Base-by-base conservation (phyloP, 805 yeast genomes). In the Wickerhamomyces tratensis region DNA sequence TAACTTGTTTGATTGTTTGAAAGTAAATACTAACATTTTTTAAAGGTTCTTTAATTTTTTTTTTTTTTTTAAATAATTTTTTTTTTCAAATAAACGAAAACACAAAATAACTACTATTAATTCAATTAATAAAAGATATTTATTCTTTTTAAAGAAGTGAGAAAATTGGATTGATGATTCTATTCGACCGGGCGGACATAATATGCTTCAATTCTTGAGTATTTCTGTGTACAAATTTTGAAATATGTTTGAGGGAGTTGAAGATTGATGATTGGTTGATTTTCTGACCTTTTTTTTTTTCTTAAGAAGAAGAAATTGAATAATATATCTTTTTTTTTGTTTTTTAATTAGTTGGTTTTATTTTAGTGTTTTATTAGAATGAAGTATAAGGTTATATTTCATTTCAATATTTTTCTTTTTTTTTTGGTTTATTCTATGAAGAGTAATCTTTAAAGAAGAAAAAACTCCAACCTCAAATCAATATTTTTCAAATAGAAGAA, bases 121-220 rank as follows among this genome's bases (percentile, higher is more conserved):
- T 20, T n/a, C n/a, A n/a, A 12, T 9, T 39, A 40, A 26, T 51
- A 51, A 60, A 56, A 49, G 62, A 55, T 20, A 20, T 3, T 20
- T 20, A 20, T 20, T 20, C 20, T 20, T 20, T 20, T 20, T 20
- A 20, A 52, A 50, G 40, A 46, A 56, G 51, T 43, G 59, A 54
- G 59, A 61, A 59, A 12, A 20, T 43, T 37, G 43, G 35, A 30
- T 43, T 53, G 58, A 54, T 37, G 58, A 46, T 45, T 43, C 45
- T 39, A 43, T 49, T 57, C 71, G 73, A 68, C 73, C 71, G 72
- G 74, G 74, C 74, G 74, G 74, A 67, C 74, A 67, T 68, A 69
- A 48, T 52, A 20, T 52, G 30, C 37, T 43, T 53, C 52, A 51
- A 70, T 60, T 71, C 61, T 43, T 33, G 46, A 51, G 49, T 43